Base-by-base conservation (phyloP, 129 eudicot species). In the Helianthus tuberosus region DNA sequence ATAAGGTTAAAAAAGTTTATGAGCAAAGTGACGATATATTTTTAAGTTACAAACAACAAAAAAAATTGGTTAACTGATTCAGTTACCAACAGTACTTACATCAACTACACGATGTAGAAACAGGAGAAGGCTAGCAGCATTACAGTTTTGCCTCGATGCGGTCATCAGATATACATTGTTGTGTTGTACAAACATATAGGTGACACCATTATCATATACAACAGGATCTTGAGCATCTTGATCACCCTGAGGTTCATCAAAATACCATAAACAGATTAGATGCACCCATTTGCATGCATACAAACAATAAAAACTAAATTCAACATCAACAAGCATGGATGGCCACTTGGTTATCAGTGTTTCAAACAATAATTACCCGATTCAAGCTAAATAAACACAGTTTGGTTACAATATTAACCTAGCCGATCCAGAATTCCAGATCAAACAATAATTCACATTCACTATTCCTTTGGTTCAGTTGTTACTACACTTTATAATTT, bases 101-200 rank as follows among this genome's bases (percentile, higher is more conserved):
- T 94, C 96, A 76, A 94, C 96, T 75, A 94, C 84, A 6, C 97
- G 91, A 82, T 90, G 97, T 73, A 94, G 89, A 80, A 90, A 94
- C 69, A 88, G 83, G 66, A 94, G 93, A 66, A 86, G 85, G 82
- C 98, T 88, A 16, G 98, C 93, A 49, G 98, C 98, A 88, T 94
- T 88, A 84, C 98, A 94, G 90, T 94, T 90, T 84, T 94, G 98
- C 82, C 98, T 84, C 3, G 96, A 76, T 49, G 98, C 98, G 72
- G 76, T 84, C 96, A 94, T 91, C 69, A 94, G 82, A 74, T 90
- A 94, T 25, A 94, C 91, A 88, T 94, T 94, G 86, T 84, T 90
- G 90, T 94, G 98, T 75, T 94, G 98, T 75, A 94, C 87, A 73
- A 86, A 90, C 98, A 94, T 90, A 76, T 94, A 94, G 49, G 96